A percentile compares a stretch with the other conserved stretches of the same genome.
phyloP scores from a whole-genome alignment of 2,329 filamentous ascomycete species.

The Cadophora sp. region DNA sequence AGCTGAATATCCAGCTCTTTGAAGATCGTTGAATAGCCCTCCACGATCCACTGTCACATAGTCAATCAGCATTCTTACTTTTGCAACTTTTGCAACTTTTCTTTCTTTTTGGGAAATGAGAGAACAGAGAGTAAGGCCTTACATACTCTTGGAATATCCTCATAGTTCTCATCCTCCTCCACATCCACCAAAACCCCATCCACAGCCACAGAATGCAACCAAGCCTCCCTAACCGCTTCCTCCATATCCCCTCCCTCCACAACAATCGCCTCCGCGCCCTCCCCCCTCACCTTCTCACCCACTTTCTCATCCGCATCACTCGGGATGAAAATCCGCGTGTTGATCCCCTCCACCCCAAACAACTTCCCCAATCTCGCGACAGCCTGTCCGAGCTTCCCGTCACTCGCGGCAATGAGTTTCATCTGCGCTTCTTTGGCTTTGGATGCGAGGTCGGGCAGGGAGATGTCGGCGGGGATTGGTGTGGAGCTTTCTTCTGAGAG shows the following conservation, averaged over 20 bases:
- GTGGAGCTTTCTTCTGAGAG: not conserved
- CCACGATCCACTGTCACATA: conserved; percentile 11
- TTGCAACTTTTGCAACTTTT: not conserved
- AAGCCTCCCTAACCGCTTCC: conserved; percentile 13
- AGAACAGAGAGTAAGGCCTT: not conserved
- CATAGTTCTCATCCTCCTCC: conserved; percentile 17
- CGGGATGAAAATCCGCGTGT: conserved; percentile 9
- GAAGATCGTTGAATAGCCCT: conserved; percentile 15
- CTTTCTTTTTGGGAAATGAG: not conserved
- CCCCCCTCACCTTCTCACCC: not conserved
- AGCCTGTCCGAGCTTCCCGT: not conserved
- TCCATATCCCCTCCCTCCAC: not conserved
- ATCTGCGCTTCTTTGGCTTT: conserved; percentile 8
- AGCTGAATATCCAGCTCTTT: conserved; percentile 9
- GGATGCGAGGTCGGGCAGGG: not conserved
- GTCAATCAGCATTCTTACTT: not conserved
- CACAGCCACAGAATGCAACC: conserved; percentile 16
- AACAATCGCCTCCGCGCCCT: conserved; percentile 5
- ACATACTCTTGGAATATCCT: conserved; percentile 16
- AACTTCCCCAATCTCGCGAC: not conserved
- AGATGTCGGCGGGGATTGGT: not conserved
- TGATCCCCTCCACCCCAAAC: conserved; percentile 2
- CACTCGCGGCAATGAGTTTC: conserved; percentile 13
- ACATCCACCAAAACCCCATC: conserved; percentile 12
- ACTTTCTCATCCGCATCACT: not conserved